Conservation (phyloP, 345 rosid species). For the Gossypium raimondii region DNA sequence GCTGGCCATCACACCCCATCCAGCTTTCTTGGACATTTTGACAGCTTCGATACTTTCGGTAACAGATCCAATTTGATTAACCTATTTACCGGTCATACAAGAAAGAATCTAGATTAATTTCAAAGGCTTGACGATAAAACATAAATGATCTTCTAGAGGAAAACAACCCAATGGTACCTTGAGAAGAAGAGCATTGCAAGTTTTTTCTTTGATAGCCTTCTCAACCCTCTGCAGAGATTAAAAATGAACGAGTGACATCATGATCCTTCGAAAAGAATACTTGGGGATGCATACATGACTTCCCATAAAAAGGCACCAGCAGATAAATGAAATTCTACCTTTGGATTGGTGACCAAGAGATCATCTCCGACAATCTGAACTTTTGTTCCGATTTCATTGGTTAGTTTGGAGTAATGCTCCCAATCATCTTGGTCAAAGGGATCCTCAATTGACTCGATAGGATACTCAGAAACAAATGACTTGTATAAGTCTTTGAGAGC, state of each 20-base stretch:
- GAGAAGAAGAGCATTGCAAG: not conserved
- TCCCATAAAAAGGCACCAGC: not conserved
- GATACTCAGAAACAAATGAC: not conserved
- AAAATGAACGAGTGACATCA: not conserved
- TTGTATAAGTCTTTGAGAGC: slow-evolving; percentile 6
- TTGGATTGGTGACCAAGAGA: slow-evolving; percentile 9
- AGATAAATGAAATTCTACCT: not conserved
- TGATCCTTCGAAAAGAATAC: not conserved
- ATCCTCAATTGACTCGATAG: not conserved
- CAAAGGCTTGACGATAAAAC: not conserved
- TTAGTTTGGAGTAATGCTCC: not conserved
- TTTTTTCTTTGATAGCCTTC: slow-evolving; percentile 5
- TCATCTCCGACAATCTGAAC: slow-evolving; percentile 83
- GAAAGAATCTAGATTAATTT: not conserved
- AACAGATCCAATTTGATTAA: slow-evolving; percentile 65
- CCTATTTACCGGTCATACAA: not conserved
- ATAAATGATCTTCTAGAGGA: not conserved
- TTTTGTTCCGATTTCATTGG: not conserved
- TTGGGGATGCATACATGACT: not conserved
- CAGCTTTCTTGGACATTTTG: slow-evolving; percentile 89
- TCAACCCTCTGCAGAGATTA: not conserved
- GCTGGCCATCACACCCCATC: slow-evolving; percentile 99
- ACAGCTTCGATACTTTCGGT: slow-evolving; percentile 99
- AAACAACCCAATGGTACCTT: not conserved
- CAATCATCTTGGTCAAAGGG: slow-evolving; percentile 7